Percentiles rank a stretch among this genome's conserved stretches.
Evolutionary conservation across 2,329 filamentous ascomycete genomes (phyloP).

Genomic region (Arthrobotrys sinensis): DNA sequence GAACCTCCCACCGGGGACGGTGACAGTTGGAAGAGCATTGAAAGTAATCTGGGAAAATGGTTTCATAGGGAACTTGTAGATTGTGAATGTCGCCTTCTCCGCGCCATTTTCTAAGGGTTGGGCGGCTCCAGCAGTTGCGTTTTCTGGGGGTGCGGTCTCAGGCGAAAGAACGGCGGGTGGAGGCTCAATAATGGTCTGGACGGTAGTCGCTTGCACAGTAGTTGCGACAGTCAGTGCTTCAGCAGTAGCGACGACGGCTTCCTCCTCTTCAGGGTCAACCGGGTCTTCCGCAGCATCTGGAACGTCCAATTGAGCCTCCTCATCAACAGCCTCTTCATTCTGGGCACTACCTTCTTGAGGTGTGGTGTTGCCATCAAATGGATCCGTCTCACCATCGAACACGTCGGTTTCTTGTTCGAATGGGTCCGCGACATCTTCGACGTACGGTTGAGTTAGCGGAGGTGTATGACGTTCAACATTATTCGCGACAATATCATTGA

Average conservation of each 20-base stretch:
- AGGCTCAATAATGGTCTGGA: conserved; percentile 28
- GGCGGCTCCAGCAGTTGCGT: conserved; percentile 43
- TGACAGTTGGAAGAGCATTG: conserved; percentile 71
- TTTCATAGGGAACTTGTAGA: conserved; percentile 96
- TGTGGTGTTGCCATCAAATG: conserved; percentile 38
- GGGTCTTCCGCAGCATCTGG: conserved; percentile 43
- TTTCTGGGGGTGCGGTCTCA: conserved; percentile 25
- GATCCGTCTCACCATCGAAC: conserved; percentile 54
- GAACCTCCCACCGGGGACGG: conserved; percentile 80
- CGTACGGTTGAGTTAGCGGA: conserved; percentile 55
- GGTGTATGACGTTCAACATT: conserved; percentile 46
- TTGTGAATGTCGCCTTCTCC: conserved; percentile 79
- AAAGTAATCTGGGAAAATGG: conserved; percentile 94
- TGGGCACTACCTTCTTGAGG: conserved; percentile 65
- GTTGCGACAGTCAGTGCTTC: conserved; percentile 65
- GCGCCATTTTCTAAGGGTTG: conserved; percentile 65
- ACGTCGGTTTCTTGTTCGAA: conserved; percentile 52
- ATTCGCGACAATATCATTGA: conserved; percentile 69
- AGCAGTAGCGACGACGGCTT: conserved; percentile 67
- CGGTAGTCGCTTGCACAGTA: conserved; percentile 16
- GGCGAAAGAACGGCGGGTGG: conserved; percentile 35
- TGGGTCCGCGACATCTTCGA: conserved; percentile 54
- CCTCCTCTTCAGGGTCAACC: conserved; percentile 61
- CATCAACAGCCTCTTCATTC: conserved; percentile 71
- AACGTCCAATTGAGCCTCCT: conserved; percentile 68